Evolutionary conservation across 345 rosid species (phyloP), one percentile per base, ranked within the genome.

Genomic region (Sonneratia caseolaris): DNA sequence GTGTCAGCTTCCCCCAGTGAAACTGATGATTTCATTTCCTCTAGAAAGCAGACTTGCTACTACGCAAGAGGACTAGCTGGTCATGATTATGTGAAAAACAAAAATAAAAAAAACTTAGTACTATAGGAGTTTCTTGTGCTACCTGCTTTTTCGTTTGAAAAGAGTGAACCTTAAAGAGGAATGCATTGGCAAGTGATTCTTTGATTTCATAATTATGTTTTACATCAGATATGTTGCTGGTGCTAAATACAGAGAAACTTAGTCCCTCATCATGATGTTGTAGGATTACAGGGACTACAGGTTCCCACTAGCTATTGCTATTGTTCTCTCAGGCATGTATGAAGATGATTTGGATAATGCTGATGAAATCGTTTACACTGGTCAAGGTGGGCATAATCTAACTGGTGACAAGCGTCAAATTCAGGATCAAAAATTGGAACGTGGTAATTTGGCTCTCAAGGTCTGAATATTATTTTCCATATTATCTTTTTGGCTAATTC

Each of bases 281-380:
- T 82, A 95, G 97, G 88, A 79, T 69, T 78, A 83, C 71, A 16
- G n/a, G 42, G 51, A 83, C 53, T 87, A 86, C 74, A 67, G 47
- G 0, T 79, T 92, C 45, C 99, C 99, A 55, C 72, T 95, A 72
- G 96, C 96, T 0, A 80, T 84, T 62, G 86, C 92, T 61, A 84
- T 95, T 72, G 88, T 95, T 72, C 64, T 95, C 71, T 95, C 99
- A 3, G 99, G 99, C 74, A 84, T 88, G 90, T 95, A 95, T 42
- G 97, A 95, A 76, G 99, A 92, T 87, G 99, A 95, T 80, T 75
- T 87, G 9, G 99, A 95, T 87, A 90, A 95, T 79, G 89, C 97
- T 22, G 99, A 95, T 53, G 91, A 86, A 47, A 85, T 95, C 57
- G 79, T 86, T 24, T 95, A 95, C 75, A 95, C 99, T 73, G 98